Conservation (phyloP, 352 stramenopile genomes). For the Pythium sukuiense region DNA sequence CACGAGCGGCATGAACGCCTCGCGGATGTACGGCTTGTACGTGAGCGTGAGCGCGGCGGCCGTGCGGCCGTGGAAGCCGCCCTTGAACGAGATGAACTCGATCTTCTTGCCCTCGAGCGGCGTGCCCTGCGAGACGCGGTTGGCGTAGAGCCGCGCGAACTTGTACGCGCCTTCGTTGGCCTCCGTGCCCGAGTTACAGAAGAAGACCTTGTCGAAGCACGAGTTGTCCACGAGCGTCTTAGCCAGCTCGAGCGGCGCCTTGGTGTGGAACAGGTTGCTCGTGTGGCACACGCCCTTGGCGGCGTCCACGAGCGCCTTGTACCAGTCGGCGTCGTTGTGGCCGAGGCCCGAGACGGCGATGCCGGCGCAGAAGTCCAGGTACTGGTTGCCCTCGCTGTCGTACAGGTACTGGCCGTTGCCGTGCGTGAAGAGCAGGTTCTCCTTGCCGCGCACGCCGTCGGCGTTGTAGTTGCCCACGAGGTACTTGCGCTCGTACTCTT, state of each 20-base stretch:
- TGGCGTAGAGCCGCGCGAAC: slow-evolving; percentile 82
- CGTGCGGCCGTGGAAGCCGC: slow-evolving; percentile 84
- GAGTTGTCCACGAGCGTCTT: slow-evolving; percentile 95
- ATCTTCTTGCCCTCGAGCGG: slow-evolving; percentile 74
- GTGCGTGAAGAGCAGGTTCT: slow-evolving; percentile 75
- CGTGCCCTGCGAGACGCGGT: slow-evolving; percentile 63
- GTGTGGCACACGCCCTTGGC: slow-evolving; percentile 92
- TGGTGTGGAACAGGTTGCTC: slow-evolving; percentile 97
- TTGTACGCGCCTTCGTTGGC: slow-evolving; percentile 89
- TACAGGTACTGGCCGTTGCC: slow-evolving; percentile 92
- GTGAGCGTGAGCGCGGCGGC: slow-evolving; percentile 75
- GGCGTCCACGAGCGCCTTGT: slow-evolving; percentile 60
- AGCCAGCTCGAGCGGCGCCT: slow-evolving; percentile 91
- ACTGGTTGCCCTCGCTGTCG: slow-evolving; percentile 84
- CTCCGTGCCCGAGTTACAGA: slow-evolving; percentile 96
- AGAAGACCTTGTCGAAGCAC: slow-evolving; percentile 97
- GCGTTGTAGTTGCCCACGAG: slow-evolving; percentile 82
- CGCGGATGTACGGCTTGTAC: slow-evolving; percentile 88
- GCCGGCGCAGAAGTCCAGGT: slow-evolving; percentile 94
- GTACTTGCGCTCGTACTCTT: slow-evolving; percentile 81
- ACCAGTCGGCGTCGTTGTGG: slow-evolving; percentile 90
- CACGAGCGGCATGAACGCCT: slow-evolving; percentile 82
- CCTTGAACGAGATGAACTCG: slow-evolving; percentile 88
- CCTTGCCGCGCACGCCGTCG: slow-evolving; percentile 66
- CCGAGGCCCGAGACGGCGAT: slow-evolving; percentile 89